Conservation (phyloP, 768 basidiomycete genomes). For the Naematelia encephala region DNA sequence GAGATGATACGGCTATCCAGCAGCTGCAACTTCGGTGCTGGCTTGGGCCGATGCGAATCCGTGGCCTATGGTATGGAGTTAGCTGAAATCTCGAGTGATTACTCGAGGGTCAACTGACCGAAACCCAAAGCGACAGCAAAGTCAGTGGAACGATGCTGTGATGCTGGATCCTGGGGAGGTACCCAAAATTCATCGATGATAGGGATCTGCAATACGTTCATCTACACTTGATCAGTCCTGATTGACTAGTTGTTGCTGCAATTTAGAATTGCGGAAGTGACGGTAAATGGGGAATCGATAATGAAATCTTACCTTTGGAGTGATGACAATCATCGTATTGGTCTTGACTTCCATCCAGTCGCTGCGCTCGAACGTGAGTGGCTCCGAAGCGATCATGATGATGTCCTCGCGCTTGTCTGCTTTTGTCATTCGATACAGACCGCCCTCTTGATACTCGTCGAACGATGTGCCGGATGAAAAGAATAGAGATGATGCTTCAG, state of each 20-base stretch:
- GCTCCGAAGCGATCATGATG: constrained; percentile 79
- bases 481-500: constrained; percentile 94
- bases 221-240: constrained; percentile 34
- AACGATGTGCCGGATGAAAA: constrained; percentile 94
- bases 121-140: constrained; percentile 88
- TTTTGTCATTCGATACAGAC: constrained; percentile 93
- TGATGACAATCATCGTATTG: constrained; percentile 92
- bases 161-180: constrained; percentile 74
- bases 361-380: constrained; percentile 93
- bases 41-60: background rate
- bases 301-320: constrained; percentile 68
- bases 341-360: constrained; percentile 99
- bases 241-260: no score
- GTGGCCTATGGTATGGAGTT: background rate
- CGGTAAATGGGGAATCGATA: background rate
- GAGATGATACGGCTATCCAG: background rate
- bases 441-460: constrained; percentile 80
- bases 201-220: constrained; percentile 85
- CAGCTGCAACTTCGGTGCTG: background rate
- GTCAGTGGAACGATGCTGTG: constrained; percentile 65
- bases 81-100: background rate
- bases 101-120: constrained; percentile 28
- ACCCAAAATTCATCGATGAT: constrained; percentile 92
- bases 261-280: background rate
- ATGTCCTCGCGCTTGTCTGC: constrained; percentile 89